A percentile compares a stretch with the other conserved stretches of the same genome.
Evolutionary conservation across 1,284 basidiomycete species (phyloP).

Genomic region (Ustilago tritici): DNA sequence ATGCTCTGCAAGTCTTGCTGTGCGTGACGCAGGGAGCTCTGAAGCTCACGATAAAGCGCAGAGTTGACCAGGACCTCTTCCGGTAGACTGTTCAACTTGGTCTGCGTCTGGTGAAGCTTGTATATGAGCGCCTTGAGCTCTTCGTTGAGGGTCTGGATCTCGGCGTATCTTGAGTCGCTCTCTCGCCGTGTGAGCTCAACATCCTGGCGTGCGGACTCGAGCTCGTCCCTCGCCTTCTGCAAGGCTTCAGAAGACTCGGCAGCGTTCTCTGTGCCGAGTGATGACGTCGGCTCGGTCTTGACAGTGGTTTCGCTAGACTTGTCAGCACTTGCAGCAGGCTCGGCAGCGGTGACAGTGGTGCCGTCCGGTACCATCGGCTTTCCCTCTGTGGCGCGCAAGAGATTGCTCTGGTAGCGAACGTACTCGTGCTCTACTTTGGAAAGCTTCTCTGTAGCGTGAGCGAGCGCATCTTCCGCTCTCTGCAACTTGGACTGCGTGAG

Average conservation of each 20-base stretch:
- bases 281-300: conserved; percentile 19
- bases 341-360: conserved; percentile 15
- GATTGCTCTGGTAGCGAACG: conserved; percentile 52
- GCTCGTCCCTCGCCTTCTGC: conserved; percentile 33
- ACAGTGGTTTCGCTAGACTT: neutral
- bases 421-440: conserved; percentile 48
- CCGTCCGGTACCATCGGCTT: conserved; percentile 34
- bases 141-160: conserved; percentile 51
- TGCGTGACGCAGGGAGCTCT: conserved; percentile 22
- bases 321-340: conserved; percentile 11
- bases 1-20: conserved; percentile 30
- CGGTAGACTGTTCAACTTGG: conserved; percentile 36
- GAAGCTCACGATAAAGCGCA: conserved; percentile 38
- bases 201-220: conserved; percentile 39
- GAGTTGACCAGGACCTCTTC: conserved; percentile 41
- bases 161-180: conserved; percentile 49
- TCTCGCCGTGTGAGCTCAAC: conserved; percentile 45
- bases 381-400: conserved; percentile 51
- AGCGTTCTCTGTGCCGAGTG: conserved; percentile 3
- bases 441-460: conserved; percentile 36
- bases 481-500: conserved; percentile 50
- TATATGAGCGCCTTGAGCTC: conserved; percentile 38
- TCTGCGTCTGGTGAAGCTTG: conserved; percentile 34
- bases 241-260: conserved; percentile 33
- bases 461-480: conserved; percentile 40